These are phyloP conservation scores for Zostera marina DNA, from an alignment of 116 monocot species.

Conservation along the genomic window DNA sequence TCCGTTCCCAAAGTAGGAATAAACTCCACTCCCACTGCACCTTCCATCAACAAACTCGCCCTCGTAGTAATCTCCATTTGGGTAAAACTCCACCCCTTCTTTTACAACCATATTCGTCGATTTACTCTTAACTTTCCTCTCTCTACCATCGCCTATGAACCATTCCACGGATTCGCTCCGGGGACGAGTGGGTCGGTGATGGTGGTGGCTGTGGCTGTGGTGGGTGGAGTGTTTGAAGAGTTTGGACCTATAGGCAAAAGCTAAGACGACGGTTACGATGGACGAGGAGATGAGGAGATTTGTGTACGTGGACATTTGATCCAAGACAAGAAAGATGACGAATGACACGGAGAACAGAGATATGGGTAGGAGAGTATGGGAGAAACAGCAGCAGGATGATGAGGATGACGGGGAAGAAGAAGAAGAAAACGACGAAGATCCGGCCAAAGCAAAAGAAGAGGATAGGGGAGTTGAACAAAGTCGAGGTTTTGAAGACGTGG, in stretches of 20 bases:
- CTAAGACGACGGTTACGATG: constrained; percentile 12
- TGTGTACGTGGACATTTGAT: constrained; percentile 7
- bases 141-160: constrained; percentile 46
- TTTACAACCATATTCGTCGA: constrained; percentile 5
- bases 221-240: constrained; percentile 5
- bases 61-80: constrained; percentile 57
- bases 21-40: constrained; percentile 47
- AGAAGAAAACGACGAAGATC: neutral
- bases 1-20: constrained; percentile 45
- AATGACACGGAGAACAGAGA: constrained; percentile 10
- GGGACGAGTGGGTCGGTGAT: neutral
- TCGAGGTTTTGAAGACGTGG: neutral
- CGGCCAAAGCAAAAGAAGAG: neutral
- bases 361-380: constrained; percentile 6
- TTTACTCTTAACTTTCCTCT: neutral
- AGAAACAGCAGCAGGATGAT: constrained; percentile 1
- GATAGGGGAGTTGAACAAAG: neutral
- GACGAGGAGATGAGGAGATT: constrained; percentile 30
- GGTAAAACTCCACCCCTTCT: constrained; percentile 46
- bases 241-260: constrained; percentile 7
- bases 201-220: neutral
- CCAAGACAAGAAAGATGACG: constrained; percentile 16
- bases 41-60: constrained; percentile 43
- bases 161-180: constrained; percentile 30
- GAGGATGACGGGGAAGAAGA: neutral